Base-by-base conservation (phyloP, 371 early-diverging fungal species). In the Saksenaea oblongispora region DNA sequence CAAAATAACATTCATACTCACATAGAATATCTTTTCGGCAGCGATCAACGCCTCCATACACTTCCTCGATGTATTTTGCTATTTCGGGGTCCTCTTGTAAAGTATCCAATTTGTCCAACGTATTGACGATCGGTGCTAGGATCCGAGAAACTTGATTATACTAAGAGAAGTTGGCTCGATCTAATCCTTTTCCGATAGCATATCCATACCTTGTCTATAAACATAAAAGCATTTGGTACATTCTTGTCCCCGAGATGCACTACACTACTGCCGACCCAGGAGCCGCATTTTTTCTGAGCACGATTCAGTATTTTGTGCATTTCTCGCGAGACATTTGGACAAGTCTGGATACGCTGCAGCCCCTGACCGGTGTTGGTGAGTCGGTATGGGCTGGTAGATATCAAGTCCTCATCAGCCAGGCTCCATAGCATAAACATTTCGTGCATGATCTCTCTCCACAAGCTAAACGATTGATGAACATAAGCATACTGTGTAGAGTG, bases 341-440 rank as follows among this genome's bases (percentile, higher is more conserved):
- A 94, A 37, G 71, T 66, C 63, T 93, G 94, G 24, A 91, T 90
- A 62, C 94, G 91, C 65, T 98, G 93, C 63, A 98, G 74, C 13
- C 98, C 98, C 78, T 98, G 98, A 5, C 98, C 98, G 2, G 98
- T 98, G 70, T 98, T 96, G 31, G 91, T 84, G 58, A 98, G 81
- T 14, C 96, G 83, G 81, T 98, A 98, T 11, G 83, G 65, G 69
- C 87, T 92, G 27, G 67, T 65, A n/a, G 81, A 78, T 37, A 96
- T 76, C 75, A 98, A 67, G 72, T 98, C 98, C 42, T 80, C 63
- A 75, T 98, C 98, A 1, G 98, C 89, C 51, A 95, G 71, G 58
- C 78, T 83, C 98, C 98, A 98, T 14, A 98, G 87, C 88, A 88
- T 89, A 74, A 95, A 98, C 96, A 98, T 96, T 65, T 98, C 96